Conservation (phyloP, 192 early-diverging fungal species). For the Funneliformis geosporum region DNA sequence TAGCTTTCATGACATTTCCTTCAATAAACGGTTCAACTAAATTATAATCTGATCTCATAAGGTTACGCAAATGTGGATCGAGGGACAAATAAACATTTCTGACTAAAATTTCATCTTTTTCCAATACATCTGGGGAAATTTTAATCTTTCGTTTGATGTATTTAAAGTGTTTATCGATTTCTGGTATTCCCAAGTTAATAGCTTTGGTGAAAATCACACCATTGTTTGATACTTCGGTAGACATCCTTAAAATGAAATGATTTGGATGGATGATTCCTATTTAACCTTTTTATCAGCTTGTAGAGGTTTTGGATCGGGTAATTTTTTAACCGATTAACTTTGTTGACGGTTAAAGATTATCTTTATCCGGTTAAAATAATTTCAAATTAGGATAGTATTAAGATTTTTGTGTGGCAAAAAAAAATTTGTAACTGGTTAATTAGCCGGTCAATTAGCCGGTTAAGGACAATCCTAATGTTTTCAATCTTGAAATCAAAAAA, state of each 20-base stretch:
- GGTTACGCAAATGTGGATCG: slow-evolving; percentile 61
- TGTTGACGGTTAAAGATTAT: too few relatives aligned
- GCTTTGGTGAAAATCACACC: background rate
- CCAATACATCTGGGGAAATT: slow-evolving; percentile 26
- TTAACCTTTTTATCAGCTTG: too few relatives aligned
- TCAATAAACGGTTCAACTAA: slow-evolving; percentile 31
- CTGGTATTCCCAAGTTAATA: background rate
- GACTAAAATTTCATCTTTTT: slow-evolving; percentile 57
- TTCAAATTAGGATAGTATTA: too few relatives aligned
- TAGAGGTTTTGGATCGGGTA: too few relatives aligned
- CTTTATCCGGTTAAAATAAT: too few relatives aligned
- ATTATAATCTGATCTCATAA: slow-evolving; percentile 25
- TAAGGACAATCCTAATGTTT: too few relatives aligned
- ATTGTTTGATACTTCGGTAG: background rate
- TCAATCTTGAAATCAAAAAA: too few relatives aligned
- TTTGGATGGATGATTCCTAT: background rate
- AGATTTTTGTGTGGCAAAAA: too few relatives aligned
- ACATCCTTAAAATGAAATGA: background rate
- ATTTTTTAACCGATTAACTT: too few relatives aligned
- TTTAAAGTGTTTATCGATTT: background rate
- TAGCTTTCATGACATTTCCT: slow-evolving; percentile 42
- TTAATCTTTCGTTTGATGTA: too few relatives aligned
- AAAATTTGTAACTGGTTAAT: too few relatives aligned
- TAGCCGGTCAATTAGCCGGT: too few relatives aligned
- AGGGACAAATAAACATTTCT: slow-evolving; percentile 69